Evolutionary conservation across 306 rosid species (phyloP).

Genomic region (Fragaria iinumae): DNA sequence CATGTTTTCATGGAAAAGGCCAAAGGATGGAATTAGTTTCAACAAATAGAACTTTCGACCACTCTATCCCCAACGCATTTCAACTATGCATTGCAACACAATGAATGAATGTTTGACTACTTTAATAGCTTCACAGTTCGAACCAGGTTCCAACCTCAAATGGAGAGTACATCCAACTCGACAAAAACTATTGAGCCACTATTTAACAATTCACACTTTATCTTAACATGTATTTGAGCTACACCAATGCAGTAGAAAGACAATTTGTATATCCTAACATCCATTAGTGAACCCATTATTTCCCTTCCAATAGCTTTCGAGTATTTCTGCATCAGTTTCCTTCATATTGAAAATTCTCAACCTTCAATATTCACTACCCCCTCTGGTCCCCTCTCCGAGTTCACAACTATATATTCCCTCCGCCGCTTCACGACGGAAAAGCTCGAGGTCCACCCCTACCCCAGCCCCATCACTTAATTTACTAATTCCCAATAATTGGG

Average conservation of each 20-base stretch:
- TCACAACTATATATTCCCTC: not conserved
- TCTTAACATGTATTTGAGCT: not conserved
- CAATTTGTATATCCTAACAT: too few relatives aligned
- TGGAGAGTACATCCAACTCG: too few relatives aligned
- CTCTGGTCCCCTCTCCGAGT: constrained; percentile 1
- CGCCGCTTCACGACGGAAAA: not conserved
- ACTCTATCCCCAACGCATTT: too few relatives aligned
- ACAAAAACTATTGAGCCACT: too few relatives aligned
- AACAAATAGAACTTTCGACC: too few relatives aligned
- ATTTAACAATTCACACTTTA: not conserved
- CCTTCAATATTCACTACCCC: not conserved
- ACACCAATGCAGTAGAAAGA: not conserved
- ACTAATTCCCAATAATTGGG: constrained; percentile 14
- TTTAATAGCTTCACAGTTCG: too few relatives aligned
- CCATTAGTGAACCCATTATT: not conserved
- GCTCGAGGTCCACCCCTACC: not conserved
- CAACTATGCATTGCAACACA: too few relatives aligned
- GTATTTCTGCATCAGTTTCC: not conserved
- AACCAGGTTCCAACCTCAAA: too few relatives aligned
- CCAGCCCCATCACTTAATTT: not conserved
- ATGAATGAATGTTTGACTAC: too few relatives aligned
- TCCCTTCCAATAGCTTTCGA: not conserved
- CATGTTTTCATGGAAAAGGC: too few relatives aligned
- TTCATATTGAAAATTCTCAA: not conserved
- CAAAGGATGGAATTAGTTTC: too few relatives aligned